These are phyloP conservation scores for Annulohypoxylon nitens DNA, from an alignment of 495 filamentous ascomycete species.

Conservation along the genomic window DNA sequence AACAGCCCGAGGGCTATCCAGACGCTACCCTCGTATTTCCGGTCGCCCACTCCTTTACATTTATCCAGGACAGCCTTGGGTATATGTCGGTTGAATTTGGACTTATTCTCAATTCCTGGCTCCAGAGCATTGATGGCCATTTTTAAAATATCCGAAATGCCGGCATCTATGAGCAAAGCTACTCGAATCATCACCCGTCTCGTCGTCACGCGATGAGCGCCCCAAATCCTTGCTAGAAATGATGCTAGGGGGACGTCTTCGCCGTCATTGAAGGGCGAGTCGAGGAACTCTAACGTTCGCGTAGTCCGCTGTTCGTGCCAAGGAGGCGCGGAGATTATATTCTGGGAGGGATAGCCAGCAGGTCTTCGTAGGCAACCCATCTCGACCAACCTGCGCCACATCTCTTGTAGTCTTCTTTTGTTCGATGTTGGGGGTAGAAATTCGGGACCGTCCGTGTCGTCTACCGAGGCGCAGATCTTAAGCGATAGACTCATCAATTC, in stretches of 20 bases:
- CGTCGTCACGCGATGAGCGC: neutral
- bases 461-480: too few relatives aligned
- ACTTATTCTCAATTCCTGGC: neutral
- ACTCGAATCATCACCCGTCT: neutral
- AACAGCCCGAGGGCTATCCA: slow-evolving; percentile 3
- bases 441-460: too few relatives aligned
- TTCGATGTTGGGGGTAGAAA: too few relatives aligned
- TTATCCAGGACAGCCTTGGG: neutral
- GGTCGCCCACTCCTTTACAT: neutral
- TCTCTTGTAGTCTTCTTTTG: too few relatives aligned
- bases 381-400: too few relatives aligned
- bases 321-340: neutral
- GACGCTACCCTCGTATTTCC: neutral
- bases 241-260: neutral
- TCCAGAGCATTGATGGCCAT: neutral
- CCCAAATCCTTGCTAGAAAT: neutral
- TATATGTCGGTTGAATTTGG: too few relatives aligned
- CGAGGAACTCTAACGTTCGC: neutral
- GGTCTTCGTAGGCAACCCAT: too few relatives aligned
- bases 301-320: neutral
- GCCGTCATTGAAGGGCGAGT: neutral
- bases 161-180: neutral
- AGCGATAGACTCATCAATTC: too few relatives aligned
- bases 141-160: neutral
- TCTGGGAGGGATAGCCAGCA: too few relatives aligned